Percentiles rank a stretch among this genome's conserved stretches.
Conservation (phyloP, 2,329 filamentous ascomycete genomes). For the Colletotrichum navitas region DNA sequence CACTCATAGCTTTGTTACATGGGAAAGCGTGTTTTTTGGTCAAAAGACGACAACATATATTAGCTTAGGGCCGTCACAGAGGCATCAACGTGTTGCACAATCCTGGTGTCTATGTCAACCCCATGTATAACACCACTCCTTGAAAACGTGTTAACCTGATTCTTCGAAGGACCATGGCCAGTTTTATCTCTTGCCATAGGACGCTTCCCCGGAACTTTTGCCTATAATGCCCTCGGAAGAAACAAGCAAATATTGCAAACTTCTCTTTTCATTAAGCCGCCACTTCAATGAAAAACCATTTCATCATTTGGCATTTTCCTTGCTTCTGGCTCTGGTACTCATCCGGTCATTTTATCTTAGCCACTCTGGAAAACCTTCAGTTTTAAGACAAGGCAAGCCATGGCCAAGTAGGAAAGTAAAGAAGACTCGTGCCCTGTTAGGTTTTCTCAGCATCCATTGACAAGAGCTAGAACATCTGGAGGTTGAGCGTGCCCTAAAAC, state of each 20-base stretch:
- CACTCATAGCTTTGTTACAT: background rate
- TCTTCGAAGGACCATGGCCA: background rate
- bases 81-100: background rate
- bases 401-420: background rate
- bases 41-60: background rate
- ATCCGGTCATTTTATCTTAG: background rate
- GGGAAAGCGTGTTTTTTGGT: background rate
- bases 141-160: background rate
- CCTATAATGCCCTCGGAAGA: background rate
- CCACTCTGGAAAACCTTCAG: background rate
- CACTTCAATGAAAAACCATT: fast-evolving
- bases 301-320: background rate
- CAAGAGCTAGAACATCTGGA: background rate
- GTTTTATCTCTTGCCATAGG: background rate
- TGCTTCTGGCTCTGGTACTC: background rate
- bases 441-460: background rate
- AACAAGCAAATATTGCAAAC: background rate
- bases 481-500: background rate
- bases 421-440: fast-evolving
- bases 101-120: too few species aligned
- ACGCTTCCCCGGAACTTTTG: background rate
- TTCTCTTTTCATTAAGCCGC: too few species aligned
- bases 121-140: fast-evolving
- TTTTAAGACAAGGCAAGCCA: background rate
- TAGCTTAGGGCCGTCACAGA: background rate